Conservation (phyloP, 768 basidiomycete species). For the Suillus subaureus region DNA sequence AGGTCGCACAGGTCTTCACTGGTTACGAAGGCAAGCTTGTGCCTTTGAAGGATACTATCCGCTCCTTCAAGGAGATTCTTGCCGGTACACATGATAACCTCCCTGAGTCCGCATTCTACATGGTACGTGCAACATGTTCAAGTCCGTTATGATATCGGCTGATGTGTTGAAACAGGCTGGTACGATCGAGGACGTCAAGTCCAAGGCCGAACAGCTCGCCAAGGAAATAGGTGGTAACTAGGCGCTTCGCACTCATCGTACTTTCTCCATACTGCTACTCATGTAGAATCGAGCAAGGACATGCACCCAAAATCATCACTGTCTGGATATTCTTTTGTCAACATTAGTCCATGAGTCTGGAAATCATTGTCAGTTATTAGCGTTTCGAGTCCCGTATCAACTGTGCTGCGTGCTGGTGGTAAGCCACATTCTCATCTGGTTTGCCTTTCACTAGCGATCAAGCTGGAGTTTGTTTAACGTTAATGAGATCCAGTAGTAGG, state of each 20-base stretch:
- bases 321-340: neutral
- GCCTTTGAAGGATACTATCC: constrained; percentile 91
- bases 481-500: neutral
- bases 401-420: neutral
- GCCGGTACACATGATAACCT: constrained; percentile 84
- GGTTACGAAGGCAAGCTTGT: constrained; percentile 99
- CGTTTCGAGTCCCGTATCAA: neutral
- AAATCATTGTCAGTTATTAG: neutral
- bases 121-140: constrained; percentile 48
- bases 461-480: neutral
- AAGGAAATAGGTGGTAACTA: constrained; percentile 79
- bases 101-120: constrained; percentile 98
- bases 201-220: constrained; percentile 95
- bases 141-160: neutral
- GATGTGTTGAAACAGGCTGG: constrained; percentile 52
- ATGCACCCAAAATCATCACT: constrained; percentile 12
- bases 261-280: constrained; percentile 1
- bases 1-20: constrained; percentile 99
- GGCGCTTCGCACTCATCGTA: constrained; percentile 17
- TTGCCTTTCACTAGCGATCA: neutral
- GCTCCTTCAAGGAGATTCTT: constrained; percentile 98
- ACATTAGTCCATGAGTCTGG: neutral
- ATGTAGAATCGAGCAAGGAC: constrained; percentile 18
- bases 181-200: constrained; percentile 95
- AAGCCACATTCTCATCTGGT: neutral